Conservation (phyloP, 352 stramenopile species). For the Hyphochytrium catenoides region DNA sequence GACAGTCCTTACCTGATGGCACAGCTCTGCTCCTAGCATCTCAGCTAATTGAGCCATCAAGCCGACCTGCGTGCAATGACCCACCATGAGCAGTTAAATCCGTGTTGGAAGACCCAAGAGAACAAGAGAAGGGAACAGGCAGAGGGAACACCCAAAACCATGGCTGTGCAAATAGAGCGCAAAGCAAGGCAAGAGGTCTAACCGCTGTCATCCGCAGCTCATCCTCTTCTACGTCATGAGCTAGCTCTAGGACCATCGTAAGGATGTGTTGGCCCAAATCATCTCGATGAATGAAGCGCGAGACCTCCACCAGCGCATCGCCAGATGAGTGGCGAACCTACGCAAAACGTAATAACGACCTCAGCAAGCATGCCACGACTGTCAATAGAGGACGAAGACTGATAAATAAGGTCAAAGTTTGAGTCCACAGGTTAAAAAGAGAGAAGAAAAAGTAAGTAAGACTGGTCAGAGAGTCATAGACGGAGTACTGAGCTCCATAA, state of each 20-base stretch:
- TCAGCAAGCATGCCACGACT: too few relatives aligned
- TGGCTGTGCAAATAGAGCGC: not conserved
- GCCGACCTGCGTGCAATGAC: conserved; percentile 14
- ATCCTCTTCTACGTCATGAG: conserved; percentile 68
- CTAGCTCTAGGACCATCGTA: conserved; percentile 70
- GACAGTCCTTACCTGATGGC: conserved; percentile 57
- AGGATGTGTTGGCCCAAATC: conserved; percentile 72
- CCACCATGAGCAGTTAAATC: too few relatives aligned
- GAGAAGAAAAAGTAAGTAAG: too few relatives aligned
- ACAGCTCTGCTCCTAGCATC: conserved; percentile 60
- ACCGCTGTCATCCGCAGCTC: conserved; percentile 78
- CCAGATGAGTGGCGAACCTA: conserved; percentile 61
- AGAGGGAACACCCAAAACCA: too few relatives aligned
- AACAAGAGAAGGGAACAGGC: too few relatives aligned
- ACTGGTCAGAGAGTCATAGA: too few relatives aligned
- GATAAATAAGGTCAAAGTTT: too few relatives aligned
- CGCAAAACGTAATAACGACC: too few relatives aligned
- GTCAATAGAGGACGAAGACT: too few relatives aligned
- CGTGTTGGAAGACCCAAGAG: too few relatives aligned
- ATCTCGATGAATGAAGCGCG: conserved; percentile 42
- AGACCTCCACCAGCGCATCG: conserved; percentile 61
- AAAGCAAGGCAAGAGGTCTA: not conserved
- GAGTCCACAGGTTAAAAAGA: too few relatives aligned
- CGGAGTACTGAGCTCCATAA: too few relatives aligned
- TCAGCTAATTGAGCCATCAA: conserved; percentile 73